Conservation (phyloP, 176 grass and related monocot species). For the Cenchrus fungigraminus region DNA sequence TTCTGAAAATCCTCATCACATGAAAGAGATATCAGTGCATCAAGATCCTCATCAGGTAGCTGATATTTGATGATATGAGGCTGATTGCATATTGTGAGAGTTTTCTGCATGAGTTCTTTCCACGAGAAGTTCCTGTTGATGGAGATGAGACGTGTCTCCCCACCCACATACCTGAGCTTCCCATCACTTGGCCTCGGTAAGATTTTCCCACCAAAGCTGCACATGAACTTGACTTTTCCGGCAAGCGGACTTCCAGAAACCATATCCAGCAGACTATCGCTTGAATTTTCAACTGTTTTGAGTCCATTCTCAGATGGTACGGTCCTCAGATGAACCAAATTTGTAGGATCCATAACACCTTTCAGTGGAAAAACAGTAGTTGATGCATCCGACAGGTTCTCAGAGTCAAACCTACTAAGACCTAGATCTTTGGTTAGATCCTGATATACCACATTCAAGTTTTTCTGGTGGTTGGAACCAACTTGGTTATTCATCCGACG, state of each 20-base stretch:
- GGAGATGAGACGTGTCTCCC: slow-evolving; percentile 79
- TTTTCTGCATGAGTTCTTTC: slow-evolving; percentile 72
- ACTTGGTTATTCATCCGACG: slow-evolving; percentile 34
- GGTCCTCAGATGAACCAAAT: slow-evolving; percentile 1
- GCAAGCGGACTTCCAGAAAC: slow-evolving; percentile 57
- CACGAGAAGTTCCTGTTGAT: slow-evolving; percentile 66
- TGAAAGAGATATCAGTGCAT: slow-evolving; percentile 90
- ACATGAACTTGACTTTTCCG: slow-evolving; percentile 85
- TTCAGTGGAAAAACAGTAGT: slow-evolving; percentile 46
- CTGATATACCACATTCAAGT: slow-evolving; percentile 44
- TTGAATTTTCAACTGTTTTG: slow-evolving; percentile 37
- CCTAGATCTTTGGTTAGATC: slow-evolving; percentile 59
- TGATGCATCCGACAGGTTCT: slow-evolving; percentile 46
- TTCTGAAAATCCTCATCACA: slow-evolving; percentile 93
- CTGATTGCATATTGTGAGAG: slow-evolving; percentile 69
- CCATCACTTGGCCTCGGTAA: slow-evolving; percentile 89
- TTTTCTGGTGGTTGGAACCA: slow-evolving; percentile 33
- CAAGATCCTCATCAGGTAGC: slow-evolving; percentile 93
- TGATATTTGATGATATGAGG: slow-evolving; percentile 96
- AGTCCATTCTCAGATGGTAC: slow-evolving; percentile 43
- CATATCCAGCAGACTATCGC: slow-evolving; percentile 46
- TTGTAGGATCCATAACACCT: slow-evolving; percentile 45
- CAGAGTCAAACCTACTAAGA: slow-evolving; percentile 50
- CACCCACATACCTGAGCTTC: slow-evolving; percentile 84
- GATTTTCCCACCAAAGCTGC: slow-evolving; percentile 96